A percentile compares a stretch with the other conserved stretches of the same genome.
These are phyloP conservation scores for Coelastrella sp. DNA, from an alignment of 139 green algal species.

Conservation along the genomic window DNA sequence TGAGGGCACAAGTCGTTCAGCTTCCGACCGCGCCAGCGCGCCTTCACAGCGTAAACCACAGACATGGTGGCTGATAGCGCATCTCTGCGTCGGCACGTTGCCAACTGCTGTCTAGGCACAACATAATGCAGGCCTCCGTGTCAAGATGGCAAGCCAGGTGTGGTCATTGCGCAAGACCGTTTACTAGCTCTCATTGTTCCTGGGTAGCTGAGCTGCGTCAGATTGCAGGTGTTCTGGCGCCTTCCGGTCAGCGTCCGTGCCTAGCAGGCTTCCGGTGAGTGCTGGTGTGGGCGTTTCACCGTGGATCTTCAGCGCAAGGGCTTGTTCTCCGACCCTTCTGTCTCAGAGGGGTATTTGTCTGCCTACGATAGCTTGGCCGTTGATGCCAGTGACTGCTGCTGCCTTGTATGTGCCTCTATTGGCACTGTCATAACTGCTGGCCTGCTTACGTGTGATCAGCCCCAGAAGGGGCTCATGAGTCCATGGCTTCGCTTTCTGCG, in stretches of 20 bases:
- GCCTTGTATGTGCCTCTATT: too few species aligned
- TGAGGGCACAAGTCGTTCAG: too few species aligned
- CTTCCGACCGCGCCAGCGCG: too few species aligned
- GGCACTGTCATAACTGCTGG: too few species aligned
- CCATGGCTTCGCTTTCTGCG: too few species aligned
- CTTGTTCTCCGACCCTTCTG: background rate
- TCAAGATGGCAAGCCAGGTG: background rate
- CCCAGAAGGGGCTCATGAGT: too few species aligned
- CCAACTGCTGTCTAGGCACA: background rate
- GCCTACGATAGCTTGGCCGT: background rate
- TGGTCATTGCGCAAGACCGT: background rate
- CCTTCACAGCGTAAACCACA: background rate
- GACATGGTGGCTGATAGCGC: background rate
- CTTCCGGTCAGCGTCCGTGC: background rate
- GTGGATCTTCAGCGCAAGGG: background rate
- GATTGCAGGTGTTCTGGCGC: background rate
- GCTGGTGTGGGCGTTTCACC: constrained; percentile 3
- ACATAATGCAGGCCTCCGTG: background rate
- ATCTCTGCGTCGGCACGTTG: background rate
- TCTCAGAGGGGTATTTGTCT: background rate
- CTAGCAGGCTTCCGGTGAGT: background rate
- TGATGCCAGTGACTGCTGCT: background rate
- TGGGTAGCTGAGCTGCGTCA: background rate
- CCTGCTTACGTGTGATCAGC: too few species aligned
- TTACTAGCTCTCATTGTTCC: background rate